phyloP scores from a whole-genome alignment of 2,329 filamentous ascomycete genomes.

The Scedosporium minutisporum region DNA sequence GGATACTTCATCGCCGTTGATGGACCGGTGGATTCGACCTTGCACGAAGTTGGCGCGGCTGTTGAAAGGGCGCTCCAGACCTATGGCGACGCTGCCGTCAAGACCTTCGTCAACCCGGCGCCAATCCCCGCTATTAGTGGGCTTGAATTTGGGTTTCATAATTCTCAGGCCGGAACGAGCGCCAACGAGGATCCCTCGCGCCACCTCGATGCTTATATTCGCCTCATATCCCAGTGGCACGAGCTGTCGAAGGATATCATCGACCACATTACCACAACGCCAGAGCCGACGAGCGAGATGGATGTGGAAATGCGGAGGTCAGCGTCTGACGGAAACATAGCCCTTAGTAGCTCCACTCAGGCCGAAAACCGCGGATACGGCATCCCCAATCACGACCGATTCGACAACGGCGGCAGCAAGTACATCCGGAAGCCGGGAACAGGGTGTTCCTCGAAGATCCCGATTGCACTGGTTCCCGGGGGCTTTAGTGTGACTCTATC shows the following conservation, averaged over 20 bases:
- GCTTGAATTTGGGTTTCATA: neutral
- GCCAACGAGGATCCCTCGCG: conserved; percentile 9
- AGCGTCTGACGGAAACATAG: neutral
- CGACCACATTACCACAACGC: conserved; percentile 30
- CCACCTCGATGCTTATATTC: conserved; percentile 44
- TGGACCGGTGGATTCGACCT: conserved; percentile 48
- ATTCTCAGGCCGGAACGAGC: neutral
- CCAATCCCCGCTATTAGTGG: neutral
- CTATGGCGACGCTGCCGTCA: conserved; percentile 30
- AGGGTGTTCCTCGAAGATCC: conserved; percentile 28
- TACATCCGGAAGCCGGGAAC: neutral
- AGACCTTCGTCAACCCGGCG: conserved; percentile 31
- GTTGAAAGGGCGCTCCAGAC: conserved; percentile 53
- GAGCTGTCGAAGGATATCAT: conserved; percentile 62
- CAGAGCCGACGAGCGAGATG: conserved; percentile 8
- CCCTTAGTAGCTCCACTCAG: neutral
- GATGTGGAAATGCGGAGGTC: neutral
- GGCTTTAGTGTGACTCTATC: conserved; percentile 73
- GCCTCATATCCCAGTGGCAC: conserved; percentile 65
- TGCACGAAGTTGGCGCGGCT: conserved; percentile 49
- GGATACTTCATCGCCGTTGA: conserved; percentile 79
- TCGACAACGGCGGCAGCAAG: neutral
- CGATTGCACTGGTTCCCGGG: conserved; percentile 65
- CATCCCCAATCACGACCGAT: too few relatives aligned
- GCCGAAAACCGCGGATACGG: neutral